These are phyloP conservation scores for Diplogelasinospora grovesii DNA, from an alignment of 495 filamentous ascomycete genomes.

Conservation along the genomic window DNA sequence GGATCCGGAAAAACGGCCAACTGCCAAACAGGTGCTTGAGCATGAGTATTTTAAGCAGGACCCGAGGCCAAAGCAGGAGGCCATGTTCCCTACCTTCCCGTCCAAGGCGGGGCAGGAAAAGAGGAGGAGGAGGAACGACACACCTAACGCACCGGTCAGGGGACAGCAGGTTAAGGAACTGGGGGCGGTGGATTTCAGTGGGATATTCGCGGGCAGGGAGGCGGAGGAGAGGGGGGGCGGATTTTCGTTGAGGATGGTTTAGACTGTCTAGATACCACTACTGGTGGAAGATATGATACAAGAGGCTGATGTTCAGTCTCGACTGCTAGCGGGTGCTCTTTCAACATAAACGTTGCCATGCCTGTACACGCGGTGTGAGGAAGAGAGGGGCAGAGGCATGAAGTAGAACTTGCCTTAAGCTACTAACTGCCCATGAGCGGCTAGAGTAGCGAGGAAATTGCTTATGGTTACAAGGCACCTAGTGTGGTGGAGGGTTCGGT, in stretches of 20 bases:
- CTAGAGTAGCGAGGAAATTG: no score
- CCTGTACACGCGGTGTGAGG: no score
- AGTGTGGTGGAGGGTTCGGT: no score
- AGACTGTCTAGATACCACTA: no score
- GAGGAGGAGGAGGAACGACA: constrained; percentile 62
- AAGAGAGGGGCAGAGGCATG: no score
- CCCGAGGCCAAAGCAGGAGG: constrained; percentile 76
- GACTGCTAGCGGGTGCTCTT: no score
- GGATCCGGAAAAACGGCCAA: constrained; percentile 65
- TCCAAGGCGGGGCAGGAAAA: constrained; percentile 92
- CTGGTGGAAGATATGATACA: no score
- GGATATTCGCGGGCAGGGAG: constrained; percentile 65
- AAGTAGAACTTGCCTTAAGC: no score
- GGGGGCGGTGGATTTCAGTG: constrained; percentile 69
- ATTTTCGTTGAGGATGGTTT: constrained; percentile 68
- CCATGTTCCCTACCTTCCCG: constrained; percentile 88
- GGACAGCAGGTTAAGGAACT: constrained; percentile 64
- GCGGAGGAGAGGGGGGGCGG: constrained; percentile 73
- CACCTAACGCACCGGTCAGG: constrained; percentile 79
- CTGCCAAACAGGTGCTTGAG: constrained; percentile 45
- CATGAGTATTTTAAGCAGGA: constrained; percentile 88
- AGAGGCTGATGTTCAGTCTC: no score
- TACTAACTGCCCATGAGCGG: no score
- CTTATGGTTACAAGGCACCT: no score
- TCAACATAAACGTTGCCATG: no score